A percentile compares a stretch with the other conserved stretches of the same genome.
Conservation (phyloP, 192 early-diverging fungal species). For the Podila clonocystis region DNA sequence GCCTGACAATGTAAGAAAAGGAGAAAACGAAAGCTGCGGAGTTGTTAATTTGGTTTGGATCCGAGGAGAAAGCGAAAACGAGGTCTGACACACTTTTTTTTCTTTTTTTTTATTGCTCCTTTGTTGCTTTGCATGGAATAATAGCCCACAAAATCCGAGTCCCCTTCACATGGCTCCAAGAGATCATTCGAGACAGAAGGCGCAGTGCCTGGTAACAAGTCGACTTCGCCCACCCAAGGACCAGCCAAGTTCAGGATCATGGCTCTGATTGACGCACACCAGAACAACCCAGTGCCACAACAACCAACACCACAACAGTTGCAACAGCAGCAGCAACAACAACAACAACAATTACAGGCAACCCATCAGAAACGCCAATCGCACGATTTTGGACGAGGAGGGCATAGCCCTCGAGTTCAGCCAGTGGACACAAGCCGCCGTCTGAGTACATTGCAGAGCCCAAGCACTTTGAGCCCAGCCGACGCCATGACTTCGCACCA, state of each 20-base stretch:
- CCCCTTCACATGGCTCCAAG: conserved; percentile 41
- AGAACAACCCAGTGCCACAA: conserved; percentile 22
- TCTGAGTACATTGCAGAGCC: conserved; percentile 15
- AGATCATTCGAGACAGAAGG: conserved; percentile 30
- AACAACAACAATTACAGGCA: conserved; percentile 5
- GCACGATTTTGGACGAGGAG: background rate
- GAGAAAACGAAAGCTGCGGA: background rate
- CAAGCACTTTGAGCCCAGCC: conserved; percentile 31
- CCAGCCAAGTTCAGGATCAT: conserved; percentile 49
- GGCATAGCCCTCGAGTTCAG: conserved; percentile 1
- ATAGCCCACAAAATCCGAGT: conserved; percentile 6
- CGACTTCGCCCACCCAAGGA: conserved; percentile 37
- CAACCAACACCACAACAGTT: conserved; percentile 13
- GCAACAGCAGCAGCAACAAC: conserved; percentile 16
- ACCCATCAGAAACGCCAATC: background rate
- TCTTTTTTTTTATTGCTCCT: too few relatives aligned
- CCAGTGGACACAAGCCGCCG: conserved; percentile 7
- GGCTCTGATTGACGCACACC: conserved; percentile 48
- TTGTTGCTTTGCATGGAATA: background rate
- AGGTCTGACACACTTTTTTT: too few relatives aligned
- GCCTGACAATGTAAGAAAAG: conserved; percentile 26
- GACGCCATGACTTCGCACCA: conserved; percentile 21
- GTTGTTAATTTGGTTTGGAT: too few relatives aligned
- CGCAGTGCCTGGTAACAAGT: background rate
- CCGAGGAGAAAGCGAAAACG: too few relatives aligned